Base-by-base conservation (phyloP, 352 stramenopile species). In the Pythium folliculosum region DNA sequence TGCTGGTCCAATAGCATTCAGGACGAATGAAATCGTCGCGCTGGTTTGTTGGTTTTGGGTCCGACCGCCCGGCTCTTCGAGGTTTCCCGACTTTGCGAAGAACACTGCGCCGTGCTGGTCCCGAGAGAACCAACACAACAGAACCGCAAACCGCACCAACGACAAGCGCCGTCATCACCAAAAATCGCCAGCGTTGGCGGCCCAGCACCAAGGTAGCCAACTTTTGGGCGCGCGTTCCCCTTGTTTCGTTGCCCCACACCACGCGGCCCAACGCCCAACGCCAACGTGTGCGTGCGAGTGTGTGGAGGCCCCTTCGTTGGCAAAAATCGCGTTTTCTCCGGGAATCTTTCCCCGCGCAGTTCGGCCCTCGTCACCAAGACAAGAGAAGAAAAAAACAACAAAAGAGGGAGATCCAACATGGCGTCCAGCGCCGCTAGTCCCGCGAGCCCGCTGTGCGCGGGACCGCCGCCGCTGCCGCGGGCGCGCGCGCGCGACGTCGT, bases 401-500 rank as follows among this genome's bases (percentile, higher is more conserved):
- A 40, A 40, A 40, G 12, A 21, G 12, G 17, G 2, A n/a, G 40
- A 21, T 8, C 40, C 14, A 47, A 21, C 12, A 61, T 61, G 52
- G 44, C 30, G n/a, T 19, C 49, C 22, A 60, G 27, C 27, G 27
- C 27, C 27, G 27, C 3, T 5, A 2, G 49, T 56, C 47, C 64
- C 5, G n/a, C 56, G 40, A 58, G 54, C n/a, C 14, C 40, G 40
- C 14, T n/a, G 40, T 13, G 30, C 22, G 43, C 23, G 37, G n/a
- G 35, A 7, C 35, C 35, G 35, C 35, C 27, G 27, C 37, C 37
- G 37, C 10, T 7, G 37, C 37, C 40, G 40, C 40, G 40, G 14
- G 5, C 47, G 22, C 47, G 37, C 54, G 70, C 76, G 35, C 76
- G 86, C 54, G 83, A 91, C 52, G 79, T 88, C 62, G 76, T 91